These are phyloP conservation scores for Candida glucosophila DNA, from an alignment of 1,139 yeast species.

Conservation along the genomic window DNA sequence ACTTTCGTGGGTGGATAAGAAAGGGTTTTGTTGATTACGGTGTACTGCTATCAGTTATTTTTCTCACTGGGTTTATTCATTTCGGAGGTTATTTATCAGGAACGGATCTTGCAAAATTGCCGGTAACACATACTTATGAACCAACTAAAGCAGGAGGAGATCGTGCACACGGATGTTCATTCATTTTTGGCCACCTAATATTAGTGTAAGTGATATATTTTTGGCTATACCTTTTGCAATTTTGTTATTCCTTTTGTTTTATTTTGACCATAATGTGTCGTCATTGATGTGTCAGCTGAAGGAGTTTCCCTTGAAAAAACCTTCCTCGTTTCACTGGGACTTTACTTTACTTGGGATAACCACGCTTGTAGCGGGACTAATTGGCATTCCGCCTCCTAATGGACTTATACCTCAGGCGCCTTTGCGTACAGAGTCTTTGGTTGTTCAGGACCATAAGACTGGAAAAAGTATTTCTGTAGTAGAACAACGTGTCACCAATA, in stretches of 20 bases:
- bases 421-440: conserved; percentile 71
- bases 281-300: conserved; percentile 85
- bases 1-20: conserved; percentile 51
- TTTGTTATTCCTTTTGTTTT: conserved; percentile 72
- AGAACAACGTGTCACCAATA: conserved; percentile 82
- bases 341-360: conserved; percentile 75
- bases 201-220: conserved; percentile 68
- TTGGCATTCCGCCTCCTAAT: conserved; percentile 94
- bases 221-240: conserved; percentile 90
- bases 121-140: conserved; percentile 62
- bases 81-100: conserved; percentile 68
- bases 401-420: conserved; percentile 98
- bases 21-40: conserved; percentile 80
- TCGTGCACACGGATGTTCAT: conserved; percentile 59
- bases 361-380: conserved; percentile 76
- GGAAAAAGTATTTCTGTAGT: conserved; percentile 54
- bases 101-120: conserved; percentile 49
- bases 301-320: conserved; percentile 73
- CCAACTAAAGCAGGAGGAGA: conserved; percentile 46
- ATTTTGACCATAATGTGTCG: conserved; percentile 92
- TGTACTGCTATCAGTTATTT: conserved; percentile 72
- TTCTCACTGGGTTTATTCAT: conserved; percentile 86
- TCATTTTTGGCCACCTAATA: conserved; percentile 60
- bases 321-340: conserved; percentile 91
- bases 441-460: conserved; percentile 43